These are phyloP conservation scores for Thelonectria rubi DNA, from an alignment of 2,329 filamentous ascomycete species.

Conservation along the genomic window DNA sequence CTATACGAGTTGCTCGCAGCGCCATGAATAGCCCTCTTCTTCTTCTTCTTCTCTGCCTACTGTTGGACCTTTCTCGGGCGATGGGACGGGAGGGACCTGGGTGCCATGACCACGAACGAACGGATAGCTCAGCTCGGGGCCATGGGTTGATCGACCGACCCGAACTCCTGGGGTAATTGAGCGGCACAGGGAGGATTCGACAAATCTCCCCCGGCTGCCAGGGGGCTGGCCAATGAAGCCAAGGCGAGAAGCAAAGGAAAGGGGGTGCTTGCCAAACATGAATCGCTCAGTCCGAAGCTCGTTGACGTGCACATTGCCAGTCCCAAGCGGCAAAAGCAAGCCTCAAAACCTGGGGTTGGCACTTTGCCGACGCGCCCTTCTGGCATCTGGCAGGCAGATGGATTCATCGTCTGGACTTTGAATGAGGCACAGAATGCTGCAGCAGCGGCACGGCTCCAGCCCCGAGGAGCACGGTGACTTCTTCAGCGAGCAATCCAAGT, in stretches of 20 bases:
- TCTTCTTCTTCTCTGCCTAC: neutral
- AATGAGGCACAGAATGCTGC: neutral
- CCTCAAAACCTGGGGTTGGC: neutral
- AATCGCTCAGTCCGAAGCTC: slow-evolving; percentile 12
- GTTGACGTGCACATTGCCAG: neutral
- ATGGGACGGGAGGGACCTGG: slow-evolving; percentile 14
- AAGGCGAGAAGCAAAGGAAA: slow-evolving; percentile 13
- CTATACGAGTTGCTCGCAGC: slow-evolving; percentile 7
- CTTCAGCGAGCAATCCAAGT: neutral
- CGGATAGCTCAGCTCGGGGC: slow-evolving; percentile 22
- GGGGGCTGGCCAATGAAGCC: slow-evolving; percentile 16
- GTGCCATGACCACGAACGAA: slow-evolving; percentile 23
- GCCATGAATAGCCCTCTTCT: slow-evolving; percentile 14
- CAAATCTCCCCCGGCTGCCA: neutral
- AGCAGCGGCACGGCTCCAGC: slow-evolving; percentile 14
- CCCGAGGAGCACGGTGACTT: slow-evolving; percentile 15
- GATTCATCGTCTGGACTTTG: too few relatives aligned
- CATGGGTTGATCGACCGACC: slow-evolving; percentile 22
- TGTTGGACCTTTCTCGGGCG: slow-evolving; percentile 15
- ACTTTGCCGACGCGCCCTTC: slow-evolving; percentile 3
- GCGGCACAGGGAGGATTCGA: neutral
- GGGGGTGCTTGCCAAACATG: slow-evolving; percentile 11
- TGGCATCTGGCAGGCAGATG: slow-evolving; percentile 18
- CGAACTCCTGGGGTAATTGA: slow-evolving; percentile 27
- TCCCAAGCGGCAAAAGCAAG: neutral